Conservation (phyloP, 352 stramenopile species). For the Phytopythium vexans region DNA sequence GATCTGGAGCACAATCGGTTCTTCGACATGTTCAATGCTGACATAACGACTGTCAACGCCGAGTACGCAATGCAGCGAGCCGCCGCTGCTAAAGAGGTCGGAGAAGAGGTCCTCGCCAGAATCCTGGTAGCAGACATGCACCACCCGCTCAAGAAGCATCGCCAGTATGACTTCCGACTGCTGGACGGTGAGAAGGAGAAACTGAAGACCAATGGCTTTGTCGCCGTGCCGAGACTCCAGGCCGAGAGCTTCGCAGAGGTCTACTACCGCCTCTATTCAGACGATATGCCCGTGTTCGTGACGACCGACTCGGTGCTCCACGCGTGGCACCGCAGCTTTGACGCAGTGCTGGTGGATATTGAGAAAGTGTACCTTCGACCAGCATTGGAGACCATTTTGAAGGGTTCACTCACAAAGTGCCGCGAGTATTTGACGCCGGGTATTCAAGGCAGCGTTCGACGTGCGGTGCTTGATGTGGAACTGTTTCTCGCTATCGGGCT, state of each 20-base stretch:
- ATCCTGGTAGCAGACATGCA: slow-evolving; percentile 6
- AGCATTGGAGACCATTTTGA: slow-evolving; percentile 1
- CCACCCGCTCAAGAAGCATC: slow-evolving; percentile 18
- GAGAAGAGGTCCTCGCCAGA: slow-evolving; percentile 1
- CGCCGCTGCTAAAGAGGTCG: slow-evolving; percentile 4
- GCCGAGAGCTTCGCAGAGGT: too few species aligned
- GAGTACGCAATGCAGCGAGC: slow-evolving; percentile 5
- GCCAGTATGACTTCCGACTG: slow-evolving; percentile 18
- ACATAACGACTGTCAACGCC: slow-evolving; percentile 7
- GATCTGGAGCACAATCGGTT: not conserved
- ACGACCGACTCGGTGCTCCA: too few species aligned
- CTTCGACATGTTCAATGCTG: slow-evolving; percentile 10
- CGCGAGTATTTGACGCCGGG: too few species aligned
- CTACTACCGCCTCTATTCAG: slow-evolving; percentile 20
- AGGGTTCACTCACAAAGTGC: not conserved
- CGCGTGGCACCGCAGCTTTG: slow-evolving; percentile 30
- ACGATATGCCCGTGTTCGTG: slow-evolving; percentile 25
- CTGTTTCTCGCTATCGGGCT: slow-evolving; percentile 8
- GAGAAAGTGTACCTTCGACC: slow-evolving; percentile 7
- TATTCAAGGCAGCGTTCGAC: not conserved
- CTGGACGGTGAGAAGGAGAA: slow-evolving; percentile 9
- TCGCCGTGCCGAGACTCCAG: slow-evolving; percentile 10
- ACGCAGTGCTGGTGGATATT: slow-evolving; percentile 17
- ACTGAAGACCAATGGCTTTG: slow-evolving; percentile 10
- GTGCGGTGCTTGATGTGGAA: slow-evolving; percentile 10